These are phyloP conservation scores for Ophiocordyceps camponoti-saundersi DNA, from an alignment of 2,329 filamentous ascomycete genomes.

Conservation along the genomic window DNA sequence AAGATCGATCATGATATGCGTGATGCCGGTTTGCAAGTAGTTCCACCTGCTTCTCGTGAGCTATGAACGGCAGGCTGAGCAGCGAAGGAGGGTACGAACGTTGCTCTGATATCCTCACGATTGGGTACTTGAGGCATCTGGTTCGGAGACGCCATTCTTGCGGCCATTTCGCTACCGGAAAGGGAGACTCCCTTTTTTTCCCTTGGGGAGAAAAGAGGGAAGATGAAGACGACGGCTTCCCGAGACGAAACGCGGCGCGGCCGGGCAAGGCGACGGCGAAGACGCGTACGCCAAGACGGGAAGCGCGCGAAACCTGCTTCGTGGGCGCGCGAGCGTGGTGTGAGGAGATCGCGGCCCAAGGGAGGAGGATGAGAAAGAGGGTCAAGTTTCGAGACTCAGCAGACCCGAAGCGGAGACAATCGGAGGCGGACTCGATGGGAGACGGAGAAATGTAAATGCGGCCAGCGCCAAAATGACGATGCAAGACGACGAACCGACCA, in stretches of 20 bases:
- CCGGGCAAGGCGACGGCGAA: neutral
- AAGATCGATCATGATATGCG: slow-evolving; percentile 84
- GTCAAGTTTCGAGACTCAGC: neutral
- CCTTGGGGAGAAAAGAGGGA: neutral
- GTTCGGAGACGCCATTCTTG: slow-evolving; percentile 16
- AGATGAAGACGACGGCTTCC: neutral
- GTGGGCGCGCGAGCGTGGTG: neutral
- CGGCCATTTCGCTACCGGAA: slow-evolving; percentile 12
- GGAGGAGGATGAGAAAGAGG: neutral
- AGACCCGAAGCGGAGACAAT: neutral
- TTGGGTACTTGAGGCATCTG: slow-evolving; percentile 42
- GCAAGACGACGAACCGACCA: neutral
- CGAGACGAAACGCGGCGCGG: neutral
- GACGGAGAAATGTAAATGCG: neutral
- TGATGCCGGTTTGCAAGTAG: slow-evolving; percentile 76
- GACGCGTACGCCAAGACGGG: slow-evolving; percentile 1
- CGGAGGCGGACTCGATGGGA: neutral
- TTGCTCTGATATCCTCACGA: slow-evolving; percentile 40
- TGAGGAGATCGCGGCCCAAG: neutral
- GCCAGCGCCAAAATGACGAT: neutral
- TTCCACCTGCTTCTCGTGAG: slow-evolving; percentile 48
- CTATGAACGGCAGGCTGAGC: slow-evolving; percentile 3
- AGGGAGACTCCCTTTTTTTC: neutral
- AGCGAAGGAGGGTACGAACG: slow-evolving; percentile 14
- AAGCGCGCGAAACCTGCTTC: neutral